Conservation (phyloP, 2,329 filamentous ascomycete species). For the Talaromyces sp. region DNA sequence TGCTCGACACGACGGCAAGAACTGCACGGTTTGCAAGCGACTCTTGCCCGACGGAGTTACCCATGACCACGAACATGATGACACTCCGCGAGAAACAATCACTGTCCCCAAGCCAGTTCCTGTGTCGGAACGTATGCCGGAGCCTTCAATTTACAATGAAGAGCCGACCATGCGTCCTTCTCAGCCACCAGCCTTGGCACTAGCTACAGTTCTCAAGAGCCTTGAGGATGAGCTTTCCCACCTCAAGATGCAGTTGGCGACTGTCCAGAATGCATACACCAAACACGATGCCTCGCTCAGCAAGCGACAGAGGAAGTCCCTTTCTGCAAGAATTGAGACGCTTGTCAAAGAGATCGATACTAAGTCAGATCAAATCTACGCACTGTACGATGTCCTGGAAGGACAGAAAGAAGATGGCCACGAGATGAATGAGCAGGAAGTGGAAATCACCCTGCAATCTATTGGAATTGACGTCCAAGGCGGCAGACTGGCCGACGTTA, state of each 20-base stretch:
- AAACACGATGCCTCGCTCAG: slow-evolving; percentile 62
- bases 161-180: slow-evolving; percentile 58
- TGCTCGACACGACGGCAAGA: slow-evolving; percentile 47
- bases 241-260: slow-evolving; percentile 63
- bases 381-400: slow-evolving; percentile 76
- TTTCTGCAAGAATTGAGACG: slow-evolving; percentile 58
- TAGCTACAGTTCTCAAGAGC: slow-evolving; percentile 78
- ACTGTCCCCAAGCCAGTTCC: slow-evolving; percentile 47
- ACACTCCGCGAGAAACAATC: slow-evolving; percentile 20
- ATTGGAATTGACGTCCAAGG: slow-evolving; percentile 32
- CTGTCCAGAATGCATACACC: slow-evolving; percentile 59
- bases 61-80: slow-evolving; percentile 25
- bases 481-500: slow-evolving; percentile 18
- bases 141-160: slow-evolving; percentile 42
- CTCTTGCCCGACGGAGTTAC: slow-evolving; percentile 29
- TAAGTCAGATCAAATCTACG: slow-evolving; percentile 76
- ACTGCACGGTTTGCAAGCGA: slow-evolving; percentile 54
- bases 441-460: slow-evolving; percentile 58
- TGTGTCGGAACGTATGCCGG: slow-evolving; percentile 46
- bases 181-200: slow-evolving; percentile 64
- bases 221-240: slow-evolving; percentile 75
- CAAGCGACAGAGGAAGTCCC: slow-evolving; percentile 57
- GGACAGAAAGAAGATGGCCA: slow-evolving; percentile 65
- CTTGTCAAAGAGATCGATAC: slow-evolving; percentile 61
- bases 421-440: slow-evolving; percentile 57